These are phyloP conservation scores for Westerdykella aurantiaca DNA, from an alignment of 2,329 filamentous ascomycete genomes.

Conservation along the genomic window DNA sequence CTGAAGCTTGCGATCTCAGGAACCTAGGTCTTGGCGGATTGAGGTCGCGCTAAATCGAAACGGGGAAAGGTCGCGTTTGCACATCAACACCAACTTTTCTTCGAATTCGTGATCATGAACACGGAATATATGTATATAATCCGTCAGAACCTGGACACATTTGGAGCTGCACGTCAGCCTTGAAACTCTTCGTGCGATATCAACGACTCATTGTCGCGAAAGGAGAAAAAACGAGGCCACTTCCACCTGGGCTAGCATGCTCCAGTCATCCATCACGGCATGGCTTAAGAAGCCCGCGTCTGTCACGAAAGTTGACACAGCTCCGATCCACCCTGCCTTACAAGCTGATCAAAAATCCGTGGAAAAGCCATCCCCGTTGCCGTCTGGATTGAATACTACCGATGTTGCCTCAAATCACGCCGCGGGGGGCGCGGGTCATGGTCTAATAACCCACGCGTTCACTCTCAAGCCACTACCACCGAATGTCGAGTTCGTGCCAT, in stretches of 20 bases:
- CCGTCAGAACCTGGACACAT: too few relatives aligned
- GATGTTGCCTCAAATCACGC: background rate
- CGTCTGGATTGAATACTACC: background rate
- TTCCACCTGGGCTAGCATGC: slow-evolving; percentile 20
- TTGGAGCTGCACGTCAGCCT: too few relatives aligned
- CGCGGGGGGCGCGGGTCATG: slow-evolving; percentile 3
- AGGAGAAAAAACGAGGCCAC: too few relatives aligned
- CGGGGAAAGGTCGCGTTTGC: slow-evolving; percentile 5
- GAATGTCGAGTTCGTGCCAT: slow-evolving; percentile 49
- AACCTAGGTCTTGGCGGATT: slow-evolving; percentile 23
- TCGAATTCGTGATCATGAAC: too few relatives aligned
- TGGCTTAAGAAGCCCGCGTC: slow-evolving; percentile 45
- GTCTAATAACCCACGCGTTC: slow-evolving; percentile 15
- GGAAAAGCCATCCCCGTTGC: too few relatives aligned
- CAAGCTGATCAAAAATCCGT: background rate
- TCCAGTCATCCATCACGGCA: slow-evolving; percentile 43
- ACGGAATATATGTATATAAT: too few relatives aligned
- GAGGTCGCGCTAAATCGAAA: slow-evolving; percentile 14
- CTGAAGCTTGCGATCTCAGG: slow-evolving; percentile 27
- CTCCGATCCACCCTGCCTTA: background rate
- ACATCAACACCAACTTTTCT: slow-evolving; percentile 5
- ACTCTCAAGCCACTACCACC: slow-evolving; percentile 36
- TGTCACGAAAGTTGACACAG: slow-evolving; percentile 18
- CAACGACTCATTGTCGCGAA: too few relatives aligned
- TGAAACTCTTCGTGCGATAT: too few relatives aligned